A percentile compares a stretch with the other conserved stretches of the same genome.
Conservation (phyloP, 2,329 filamentous ascomycete species). For the Colletotrichum musae region DNA sequence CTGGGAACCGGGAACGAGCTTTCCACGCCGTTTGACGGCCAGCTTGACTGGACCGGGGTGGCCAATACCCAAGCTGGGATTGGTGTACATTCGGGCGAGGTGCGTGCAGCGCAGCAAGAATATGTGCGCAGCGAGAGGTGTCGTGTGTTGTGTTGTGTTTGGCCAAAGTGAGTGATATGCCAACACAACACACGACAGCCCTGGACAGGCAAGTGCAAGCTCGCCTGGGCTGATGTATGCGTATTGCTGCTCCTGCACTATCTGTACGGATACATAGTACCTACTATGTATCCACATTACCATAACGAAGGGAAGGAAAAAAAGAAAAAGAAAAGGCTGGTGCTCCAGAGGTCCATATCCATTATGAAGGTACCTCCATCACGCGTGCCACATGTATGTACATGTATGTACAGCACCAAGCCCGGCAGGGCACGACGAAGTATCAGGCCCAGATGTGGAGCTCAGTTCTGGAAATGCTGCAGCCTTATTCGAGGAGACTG, state of each 20-base stretch:
- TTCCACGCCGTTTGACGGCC: constrained; percentile 28
- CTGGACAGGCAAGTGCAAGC: constrained; percentile 9
- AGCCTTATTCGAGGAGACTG: constrained; percentile 40
- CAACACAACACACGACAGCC: constrained; percentile 27
- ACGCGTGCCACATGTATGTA: not conserved
- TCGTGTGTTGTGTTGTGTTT: constrained; percentile 35
- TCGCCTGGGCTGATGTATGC: constrained; percentile 24
- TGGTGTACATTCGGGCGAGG: constrained; percentile 30
- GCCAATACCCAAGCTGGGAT: constrained; percentile 16
- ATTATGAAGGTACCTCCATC: not conserved
- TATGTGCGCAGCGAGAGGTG: constrained; percentile 22
- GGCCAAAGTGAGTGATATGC: constrained; percentile 27
- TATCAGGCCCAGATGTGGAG: constrained; percentile 30
- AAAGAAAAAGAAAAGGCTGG: not conserved
- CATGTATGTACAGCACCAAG: constrained; percentile 20
- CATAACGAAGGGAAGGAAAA: no score
- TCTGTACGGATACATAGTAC: not conserved
- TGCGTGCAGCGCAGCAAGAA: constrained; percentile 35
- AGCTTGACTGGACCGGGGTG: constrained; percentile 14
- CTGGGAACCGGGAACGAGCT: constrained; percentile 17
- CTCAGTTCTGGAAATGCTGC: constrained; percentile 25
- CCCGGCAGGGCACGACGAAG: constrained; percentile 27
- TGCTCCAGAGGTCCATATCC: not conserved
- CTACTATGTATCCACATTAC: not conserved
- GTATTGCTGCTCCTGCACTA: not conserved